Evolutionary conservation across 2,329 filamentous ascomycete species (phyloP).

Genomic region (Neofusicoccum umdonicola): DNA sequence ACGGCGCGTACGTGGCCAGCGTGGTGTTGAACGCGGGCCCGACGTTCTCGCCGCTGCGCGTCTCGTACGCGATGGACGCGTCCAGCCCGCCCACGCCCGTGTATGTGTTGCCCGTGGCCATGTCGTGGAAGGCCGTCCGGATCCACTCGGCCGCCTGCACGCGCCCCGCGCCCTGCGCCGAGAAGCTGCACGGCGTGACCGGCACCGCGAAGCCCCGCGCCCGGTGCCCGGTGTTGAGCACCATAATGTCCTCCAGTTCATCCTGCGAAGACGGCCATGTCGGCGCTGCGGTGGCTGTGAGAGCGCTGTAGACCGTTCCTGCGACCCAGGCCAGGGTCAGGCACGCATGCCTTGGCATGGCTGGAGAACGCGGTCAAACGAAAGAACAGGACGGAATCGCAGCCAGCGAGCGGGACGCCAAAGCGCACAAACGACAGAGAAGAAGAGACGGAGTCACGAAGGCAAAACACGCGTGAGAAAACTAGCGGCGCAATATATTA

Average conservation of each 20-base stretch:
- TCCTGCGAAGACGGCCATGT: constrained; percentile 58
- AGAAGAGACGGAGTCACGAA: background rate
- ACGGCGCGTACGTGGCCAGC: constrained; percentile 54
- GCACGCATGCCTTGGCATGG: background rate
- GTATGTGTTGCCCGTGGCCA: constrained; percentile 54
- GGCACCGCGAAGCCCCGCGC: constrained; percentile 56
- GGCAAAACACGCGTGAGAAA: background rate
- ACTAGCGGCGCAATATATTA: background rate
- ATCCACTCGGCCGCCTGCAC: constrained; percentile 62
- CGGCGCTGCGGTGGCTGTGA: constrained; percentile 42
- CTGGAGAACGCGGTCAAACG: background rate
- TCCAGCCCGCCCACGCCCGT: constrained; percentile 56
- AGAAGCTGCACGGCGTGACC: constrained; percentile 55
- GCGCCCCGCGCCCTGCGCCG: constrained; percentile 52
- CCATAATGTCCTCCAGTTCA: constrained; percentile 64
- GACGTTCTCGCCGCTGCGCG: constrained; percentile 55
- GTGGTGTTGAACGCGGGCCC: constrained; percentile 57
- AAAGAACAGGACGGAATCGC: background rate
- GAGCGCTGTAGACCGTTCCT: background rate
- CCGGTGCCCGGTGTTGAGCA: constrained; percentile 55
- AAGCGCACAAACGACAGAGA: background rate
- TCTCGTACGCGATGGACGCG: constrained; percentile 60
- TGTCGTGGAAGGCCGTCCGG: constrained; percentile 61
- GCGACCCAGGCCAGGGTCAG: background rate
- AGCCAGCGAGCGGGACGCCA: background rate